A percentile compares a stretch with the other conserved stretches of the same genome.
phyloP scores from a whole-genome alignment of 331 rosid genomes.

The Pyrus hybrid region DNA sequence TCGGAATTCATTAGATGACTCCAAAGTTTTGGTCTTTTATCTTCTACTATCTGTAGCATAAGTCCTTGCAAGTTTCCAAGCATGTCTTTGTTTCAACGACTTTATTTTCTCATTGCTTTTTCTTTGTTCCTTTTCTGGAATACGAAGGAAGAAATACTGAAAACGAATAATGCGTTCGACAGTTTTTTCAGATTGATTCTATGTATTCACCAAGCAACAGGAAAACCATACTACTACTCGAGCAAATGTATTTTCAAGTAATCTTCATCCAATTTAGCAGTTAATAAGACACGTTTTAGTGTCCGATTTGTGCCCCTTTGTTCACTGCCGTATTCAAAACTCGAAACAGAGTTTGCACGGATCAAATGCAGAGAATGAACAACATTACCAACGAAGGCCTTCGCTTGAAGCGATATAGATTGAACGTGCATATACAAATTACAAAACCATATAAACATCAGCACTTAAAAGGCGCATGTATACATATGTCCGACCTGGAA shows the following conservation, averaged over 20 bases:
- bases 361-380: neutral
- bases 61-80: conserved; percentile 4
- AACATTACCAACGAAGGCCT: neutral
- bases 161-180: neutral
- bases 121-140: neutral
- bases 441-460: neutral
- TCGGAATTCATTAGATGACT: neutral
- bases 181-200: neutral
- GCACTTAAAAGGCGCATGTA: neutral
- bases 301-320: too few relatives aligned
- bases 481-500: neutral
- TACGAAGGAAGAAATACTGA: neutral
- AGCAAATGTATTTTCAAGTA: neutral
- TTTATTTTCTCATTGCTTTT: neutral
- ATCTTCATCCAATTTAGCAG: neutral
- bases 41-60: neutral
- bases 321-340: too few relatives aligned
- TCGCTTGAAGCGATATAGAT: neutral
- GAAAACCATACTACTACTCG: neutral
- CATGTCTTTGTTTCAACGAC: neutral
- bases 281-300: too few relatives aligned
- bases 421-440: neutral
- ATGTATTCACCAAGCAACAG: neutral
- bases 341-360: too few relatives aligned
- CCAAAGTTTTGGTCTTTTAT: neutral